Percentiles rank a stretch among this genome's conserved stretches.
phyloP scores from a whole-genome alignment of 2,329 filamentous ascomycete species.

The Trichoderma atrobrunneum region DNA sequence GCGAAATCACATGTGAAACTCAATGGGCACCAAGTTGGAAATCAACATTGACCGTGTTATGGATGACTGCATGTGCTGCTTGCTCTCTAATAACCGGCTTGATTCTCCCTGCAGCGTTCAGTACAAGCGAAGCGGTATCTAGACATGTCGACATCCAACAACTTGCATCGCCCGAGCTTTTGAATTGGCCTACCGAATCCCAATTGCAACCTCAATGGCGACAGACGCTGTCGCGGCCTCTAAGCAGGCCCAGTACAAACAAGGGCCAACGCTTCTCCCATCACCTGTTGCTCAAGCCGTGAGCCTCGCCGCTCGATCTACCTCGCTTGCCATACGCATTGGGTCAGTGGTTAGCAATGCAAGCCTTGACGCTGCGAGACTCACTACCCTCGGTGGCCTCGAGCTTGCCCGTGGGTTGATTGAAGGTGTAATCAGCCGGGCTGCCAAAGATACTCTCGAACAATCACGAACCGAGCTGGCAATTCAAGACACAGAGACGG shows the following conservation, averaged over 20 bases:
- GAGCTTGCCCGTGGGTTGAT: slow-evolving; percentile 55
- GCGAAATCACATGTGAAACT: slow-evolving; percentile 16
- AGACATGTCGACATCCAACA: not conserved
- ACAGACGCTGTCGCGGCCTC: not conserved
- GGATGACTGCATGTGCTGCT: not conserved
- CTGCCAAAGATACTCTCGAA: slow-evolving; percentile 49
- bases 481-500: slow-evolving; percentile 52
- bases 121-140: not conserved
- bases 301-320: slow-evolving; percentile 59
- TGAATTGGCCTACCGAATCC: not conserved
- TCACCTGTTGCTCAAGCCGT: slow-evolving; percentile 55
- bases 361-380: slow-evolving; percentile 51
- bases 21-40: slow-evolving; percentile 3
- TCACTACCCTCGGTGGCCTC: slow-evolving; percentile 56
- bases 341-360: slow-evolving; percentile 52
- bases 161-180: not conserved
- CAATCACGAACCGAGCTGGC: slow-evolving; percentile 47
- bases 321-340: slow-evolving; percentile 54
- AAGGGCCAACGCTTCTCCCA: slow-evolving; percentile 52
- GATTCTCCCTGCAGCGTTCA: not conserved
- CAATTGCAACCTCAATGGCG: not conserved
- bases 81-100: not conserved
- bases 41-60: slow-evolving; percentile 2
- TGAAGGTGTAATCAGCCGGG: slow-evolving; percentile 52
- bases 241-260: slow-evolving; percentile 2